These are phyloP conservation scores for Ettlia oleoabundans DNA, from an alignment of 139 green algal genomes.

Conservation along the genomic window DNA sequence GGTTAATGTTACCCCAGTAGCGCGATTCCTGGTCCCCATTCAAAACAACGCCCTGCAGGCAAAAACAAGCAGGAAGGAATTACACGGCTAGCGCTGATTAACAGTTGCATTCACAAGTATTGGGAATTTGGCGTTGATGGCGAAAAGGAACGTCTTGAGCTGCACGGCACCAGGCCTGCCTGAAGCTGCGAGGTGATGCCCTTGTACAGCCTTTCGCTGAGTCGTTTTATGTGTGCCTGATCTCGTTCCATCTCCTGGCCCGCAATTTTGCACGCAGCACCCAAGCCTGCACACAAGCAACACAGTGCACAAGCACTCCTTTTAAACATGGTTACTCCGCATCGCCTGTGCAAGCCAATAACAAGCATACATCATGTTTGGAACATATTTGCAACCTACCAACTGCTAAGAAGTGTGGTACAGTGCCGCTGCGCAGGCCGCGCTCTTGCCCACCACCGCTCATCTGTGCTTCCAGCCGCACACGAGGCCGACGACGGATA, in stretches of 20 bases:
- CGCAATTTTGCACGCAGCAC: slow-evolving; percentile 86
- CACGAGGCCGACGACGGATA: slow-evolving; percentile 89
- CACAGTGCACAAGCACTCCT: background rate
- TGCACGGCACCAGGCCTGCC: slow-evolving; percentile 58
- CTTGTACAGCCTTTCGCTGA: slow-evolving; percentile 82
- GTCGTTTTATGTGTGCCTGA: slow-evolving; percentile 66
- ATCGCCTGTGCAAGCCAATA: too few relatives aligned
- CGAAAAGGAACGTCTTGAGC: too few relatives aligned
- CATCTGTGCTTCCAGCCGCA: slow-evolving; percentile 95
- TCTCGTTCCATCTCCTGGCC: slow-evolving; percentile 83
- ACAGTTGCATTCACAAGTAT: too few relatives aligned
- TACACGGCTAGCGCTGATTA: background rate
- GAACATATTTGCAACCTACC: slow-evolving; percentile 50
- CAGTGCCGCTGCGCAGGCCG: slow-evolving; percentile 84
- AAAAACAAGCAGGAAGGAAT: background rate
- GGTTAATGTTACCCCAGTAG: slow-evolving; percentile 84
- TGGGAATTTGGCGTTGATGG: too few relatives aligned
- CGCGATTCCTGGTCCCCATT: slow-evolving; percentile 77
- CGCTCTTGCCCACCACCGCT: slow-evolving; percentile 96
- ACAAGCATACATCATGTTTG: too few relatives aligned
- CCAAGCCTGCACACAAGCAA: slow-evolving; percentile 63
- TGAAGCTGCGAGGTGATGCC: slow-evolving; percentile 90
- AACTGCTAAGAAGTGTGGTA: slow-evolving; percentile 90
- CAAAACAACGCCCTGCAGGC: slow-evolving; percentile 72
- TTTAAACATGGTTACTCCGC: background rate